Conservation (phyloP, 2,329 filamentous ascomycete species). For the Camptophora hylomeconis region DNA sequence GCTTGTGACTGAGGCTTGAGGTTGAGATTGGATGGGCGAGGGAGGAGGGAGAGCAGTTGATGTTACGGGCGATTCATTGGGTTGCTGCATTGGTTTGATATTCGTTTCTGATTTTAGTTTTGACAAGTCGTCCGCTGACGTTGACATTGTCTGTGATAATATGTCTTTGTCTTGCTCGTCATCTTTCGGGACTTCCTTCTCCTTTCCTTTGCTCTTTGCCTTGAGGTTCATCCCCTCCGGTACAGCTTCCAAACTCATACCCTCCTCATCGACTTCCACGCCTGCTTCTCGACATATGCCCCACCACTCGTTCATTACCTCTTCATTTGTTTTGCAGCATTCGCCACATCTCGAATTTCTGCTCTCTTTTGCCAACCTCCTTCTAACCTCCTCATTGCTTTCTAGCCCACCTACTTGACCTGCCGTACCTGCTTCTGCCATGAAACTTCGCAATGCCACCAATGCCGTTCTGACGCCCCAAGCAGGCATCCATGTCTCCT, state of each 20-base stretch:
- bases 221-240: slow-evolving; percentile 49
- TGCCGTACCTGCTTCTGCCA: slow-evolving; percentile 68
- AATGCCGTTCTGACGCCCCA: slow-evolving; percentile 92
- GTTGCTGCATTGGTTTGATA: neutral
- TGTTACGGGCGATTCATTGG: slow-evolving; percentile 1
- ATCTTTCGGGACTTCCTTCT: slow-evolving; percentile 8
- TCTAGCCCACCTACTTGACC: slow-evolving; percentile 89
- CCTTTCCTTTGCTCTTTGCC: slow-evolving; percentile 41
- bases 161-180: slow-evolving; percentile 2
- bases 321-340: slow-evolving; percentile 59
- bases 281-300: slow-evolving; percentile 38
- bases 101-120: neutral
- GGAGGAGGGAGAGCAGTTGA: too few species aligned
- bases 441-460: slow-evolving; percentile 67
- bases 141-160: neutral
- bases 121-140: neutral
- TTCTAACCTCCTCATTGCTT: slow-evolving; percentile 52
- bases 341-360: slow-evolving; percentile 52
- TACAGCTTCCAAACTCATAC: slow-evolving; percentile 30
- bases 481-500: slow-evolving; percentile 96
- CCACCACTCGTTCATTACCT: slow-evolving; percentile 61
- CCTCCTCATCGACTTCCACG: slow-evolving; percentile 27
- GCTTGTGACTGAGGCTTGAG: too few species aligned
- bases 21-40: too few species aligned
- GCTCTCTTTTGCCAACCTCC: slow-evolving; percentile 56